These are phyloP conservation scores for Diplosphaera chodatii DNA, from an alignment of 139 green algal genomes.

Conservation along the genomic window DNA sequence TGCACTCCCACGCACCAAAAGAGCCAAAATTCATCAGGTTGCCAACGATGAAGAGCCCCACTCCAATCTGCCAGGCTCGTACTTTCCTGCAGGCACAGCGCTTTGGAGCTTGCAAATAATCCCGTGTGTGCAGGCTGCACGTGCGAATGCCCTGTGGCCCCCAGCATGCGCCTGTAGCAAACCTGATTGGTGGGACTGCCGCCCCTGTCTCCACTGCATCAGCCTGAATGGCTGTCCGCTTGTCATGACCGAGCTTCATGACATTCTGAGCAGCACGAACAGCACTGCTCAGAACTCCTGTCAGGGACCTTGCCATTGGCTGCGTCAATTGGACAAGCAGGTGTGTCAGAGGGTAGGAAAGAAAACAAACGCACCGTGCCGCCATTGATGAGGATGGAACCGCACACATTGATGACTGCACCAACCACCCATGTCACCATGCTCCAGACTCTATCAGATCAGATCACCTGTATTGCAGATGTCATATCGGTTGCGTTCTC, in stretches of 20 bases:
- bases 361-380: constrained; percentile 54
- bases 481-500: too few species aligned
- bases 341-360: too few species aligned
- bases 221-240: constrained; percentile 21
- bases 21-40: constrained; percentile 76
- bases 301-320: too few species aligned
- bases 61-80: constrained; percentile 63
- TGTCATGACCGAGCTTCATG: constrained; percentile 87
- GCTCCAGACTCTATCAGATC: background rate
- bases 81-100: constrained; percentile 30
- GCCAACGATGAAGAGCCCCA: constrained; percentile 56
- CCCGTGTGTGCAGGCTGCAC: too few species aligned
- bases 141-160: too few species aligned
- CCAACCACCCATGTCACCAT: constrained; percentile 29
- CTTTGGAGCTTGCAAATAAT: too few species aligned
- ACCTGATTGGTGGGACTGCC: constrained; percentile 24
- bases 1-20: constrained; percentile 39
- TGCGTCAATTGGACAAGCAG: too few species aligned
- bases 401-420: constrained; percentile 59
- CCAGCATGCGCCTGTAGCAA: too few species aligned
- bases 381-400: constrained; percentile 69
- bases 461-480: too few species aligned
- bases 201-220: background rate
- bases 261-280: too few species aligned
- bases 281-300: too few species aligned